Conservation (phyloP, 768 basidiomycete genomes). For the Mycena leptocephala region DNA sequence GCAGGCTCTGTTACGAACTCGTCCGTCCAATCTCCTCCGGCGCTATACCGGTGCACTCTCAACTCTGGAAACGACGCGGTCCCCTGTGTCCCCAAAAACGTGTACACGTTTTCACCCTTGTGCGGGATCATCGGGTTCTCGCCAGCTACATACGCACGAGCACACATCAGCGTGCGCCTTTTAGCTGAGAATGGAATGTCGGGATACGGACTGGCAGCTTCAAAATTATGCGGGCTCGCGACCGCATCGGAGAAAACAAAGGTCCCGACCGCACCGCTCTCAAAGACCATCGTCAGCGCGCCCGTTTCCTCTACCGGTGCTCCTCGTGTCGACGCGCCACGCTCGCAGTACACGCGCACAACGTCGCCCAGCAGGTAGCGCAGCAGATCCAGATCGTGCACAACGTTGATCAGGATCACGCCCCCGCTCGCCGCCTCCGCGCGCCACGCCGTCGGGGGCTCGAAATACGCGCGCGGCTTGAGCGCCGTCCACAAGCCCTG, state of each 20-base stretch:
- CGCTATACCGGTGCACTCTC: neutral
- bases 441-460: neutral
- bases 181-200: no score
- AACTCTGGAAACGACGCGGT: conserved; percentile 16
- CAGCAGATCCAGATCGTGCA: conserved; percentile 30
- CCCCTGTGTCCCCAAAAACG: conserved; percentile 25
- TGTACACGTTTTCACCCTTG: conserved; percentile 18
- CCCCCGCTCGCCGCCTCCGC: neutral
- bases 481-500: conserved; percentile 18
- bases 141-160: conserved; percentile 20
- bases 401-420: conserved; percentile 18
- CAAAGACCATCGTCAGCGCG: conserved; percentile 20
- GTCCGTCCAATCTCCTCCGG: conserved; percentile 9
- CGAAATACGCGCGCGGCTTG: neutral
- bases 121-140: conserved; percentile 29
- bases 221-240: conserved; percentile 20
- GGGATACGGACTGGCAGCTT: no score
- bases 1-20: neutral
- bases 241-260: conserved; percentile 26
- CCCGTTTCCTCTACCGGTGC: conserved; percentile 24
- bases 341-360: conserved; percentile 16
- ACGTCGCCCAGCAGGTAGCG: conserved; percentile 22
- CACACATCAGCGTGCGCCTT: no score
- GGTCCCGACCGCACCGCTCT: conserved; percentile 22
- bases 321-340: conserved; percentile 8